Base-by-base conservation (phyloP, 768 basidiomycete species). In the Leccinum variicolor region DNA sequence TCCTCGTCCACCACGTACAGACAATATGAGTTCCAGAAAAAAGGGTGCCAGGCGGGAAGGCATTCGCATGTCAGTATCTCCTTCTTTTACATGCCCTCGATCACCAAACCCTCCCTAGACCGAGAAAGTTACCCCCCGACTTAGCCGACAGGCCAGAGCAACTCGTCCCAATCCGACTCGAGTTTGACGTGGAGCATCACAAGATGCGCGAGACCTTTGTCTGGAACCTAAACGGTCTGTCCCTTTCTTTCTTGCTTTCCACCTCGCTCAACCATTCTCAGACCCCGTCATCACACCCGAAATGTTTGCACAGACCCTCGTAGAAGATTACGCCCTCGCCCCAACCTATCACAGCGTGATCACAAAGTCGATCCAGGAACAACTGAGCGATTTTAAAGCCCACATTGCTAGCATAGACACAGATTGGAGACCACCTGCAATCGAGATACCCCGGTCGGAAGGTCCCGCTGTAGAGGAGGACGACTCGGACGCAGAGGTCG, bases 131-230 rank as follows among this genome's bases (percentile, higher is more conserved):
- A 23, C 73, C 78, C 8, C 65, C 76, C 6, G 80, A 83, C 53
- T 80, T 86, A 33, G 82, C 82, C 6, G 80, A 84, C 62, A 77
- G 80, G 26, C 80, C 83, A 13, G 97, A 99, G 67, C 81, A 85
- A 64, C 87, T 99, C 26, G 88, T 98, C 4, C 97, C 97, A 3
- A 89, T 99, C 41, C 85, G 97, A n/a, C 78, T 99, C 52, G 97
- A 99, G 71, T 87, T 98, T 65, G 97, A 99, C 65, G 88, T 95
- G 50, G 97, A 98, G 56, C 90, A 92, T 66, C 87, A 91, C 68
- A 91, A 89, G 75, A 87, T 98, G 79, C 84, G 94, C 26, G 97
- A 99, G 69, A 94, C 96, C 0, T 98, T 98, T 74, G 83, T 97
- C 47, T 99, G 96, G 97, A 97, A 99, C 67, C 73, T 95, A 47